A percentile compares a stretch with the other conserved stretches of the same genome.
Evolutionary conservation across 116 monocot species (phyloP).

Genomic region (Posidonia oceanica): DNA sequence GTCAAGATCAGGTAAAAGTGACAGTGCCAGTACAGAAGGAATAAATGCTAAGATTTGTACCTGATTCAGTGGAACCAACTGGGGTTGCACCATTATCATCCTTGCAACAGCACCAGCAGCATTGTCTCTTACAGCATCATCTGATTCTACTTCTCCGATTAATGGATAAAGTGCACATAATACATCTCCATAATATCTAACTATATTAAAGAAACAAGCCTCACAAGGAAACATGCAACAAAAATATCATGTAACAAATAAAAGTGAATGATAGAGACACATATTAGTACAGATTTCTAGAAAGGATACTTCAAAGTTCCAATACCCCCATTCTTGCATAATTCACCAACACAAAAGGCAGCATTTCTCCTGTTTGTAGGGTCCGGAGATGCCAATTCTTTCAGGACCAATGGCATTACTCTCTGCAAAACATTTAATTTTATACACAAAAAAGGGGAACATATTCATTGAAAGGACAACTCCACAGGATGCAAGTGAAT

Average conservation of each 20-base stretch:
- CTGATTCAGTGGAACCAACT: slow-evolving; percentile 83
- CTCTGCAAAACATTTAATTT: slow-evolving; percentile 32
- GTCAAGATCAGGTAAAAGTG: not conserved
- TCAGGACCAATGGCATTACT: slow-evolving; percentile 87
- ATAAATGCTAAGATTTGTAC: slow-evolving; percentile 14
- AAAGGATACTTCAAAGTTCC: slow-evolving; percentile 73
- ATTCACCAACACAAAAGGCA: slow-evolving; percentile 91
- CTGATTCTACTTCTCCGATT: slow-evolving; percentile 71
- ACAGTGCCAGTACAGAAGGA: not conserved
- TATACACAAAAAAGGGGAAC: not conserved
- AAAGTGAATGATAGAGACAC: not conserved
- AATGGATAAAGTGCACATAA: slow-evolving; percentile 72
- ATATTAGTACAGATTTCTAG: not conserved
- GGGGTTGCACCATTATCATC: slow-evolving; percentile 91
- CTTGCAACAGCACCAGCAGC: slow-evolving; percentile 93
- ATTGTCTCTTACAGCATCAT: slow-evolving; percentile 88
- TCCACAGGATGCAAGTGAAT: not conserved
- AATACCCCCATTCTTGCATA: slow-evolving; percentile 83
- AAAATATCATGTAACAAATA: not conserved
- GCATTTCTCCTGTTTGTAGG: slow-evolving; percentile 94
- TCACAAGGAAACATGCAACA: not conserved
- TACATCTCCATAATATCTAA: slow-evolving; percentile 85
- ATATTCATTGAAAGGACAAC: slow-evolving; percentile 1
- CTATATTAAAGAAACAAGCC: slow-evolving; percentile 17
- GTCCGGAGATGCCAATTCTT: slow-evolving; percentile 80